Evolutionary conservation across 1,284 basidiomycete species (phyloP).

Genomic region (Malassezia pachydermatis): DNA sequence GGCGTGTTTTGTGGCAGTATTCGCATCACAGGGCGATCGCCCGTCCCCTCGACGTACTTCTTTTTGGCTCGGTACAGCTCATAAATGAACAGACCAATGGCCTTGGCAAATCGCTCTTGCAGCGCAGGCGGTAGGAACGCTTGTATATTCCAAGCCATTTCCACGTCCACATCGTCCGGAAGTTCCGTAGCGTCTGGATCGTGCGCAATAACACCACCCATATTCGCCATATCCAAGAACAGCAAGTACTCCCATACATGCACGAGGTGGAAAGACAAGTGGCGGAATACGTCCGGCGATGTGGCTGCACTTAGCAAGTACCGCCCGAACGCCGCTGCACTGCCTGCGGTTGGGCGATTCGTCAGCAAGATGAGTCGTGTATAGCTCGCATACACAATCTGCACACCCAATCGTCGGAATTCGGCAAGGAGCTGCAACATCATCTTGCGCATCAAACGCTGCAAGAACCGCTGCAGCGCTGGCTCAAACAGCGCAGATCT

Average conservation of each 20-base stretch:
- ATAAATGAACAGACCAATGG: conserved; percentile 73
- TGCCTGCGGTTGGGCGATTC: conserved; percentile 80
- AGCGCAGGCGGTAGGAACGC: conserved; percentile 76
- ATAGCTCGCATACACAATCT: conserved; percentile 91
- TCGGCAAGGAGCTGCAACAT: conserved; percentile 94
- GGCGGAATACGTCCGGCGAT: conserved; percentile 88
- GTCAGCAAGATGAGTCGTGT: conserved; percentile 81
- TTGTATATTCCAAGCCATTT: conserved; percentile 92
- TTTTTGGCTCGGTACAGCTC: conserved; percentile 71
- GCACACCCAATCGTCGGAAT: conserved; percentile 86
- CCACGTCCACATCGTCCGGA: conserved; percentile 45
- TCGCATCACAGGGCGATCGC: conserved; percentile 58
- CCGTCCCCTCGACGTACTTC: conserved; percentile 50
- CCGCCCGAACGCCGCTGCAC: conserved; percentile 85
- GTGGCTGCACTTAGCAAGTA: conserved; percentile 86
- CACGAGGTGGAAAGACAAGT: conserved; percentile 74
- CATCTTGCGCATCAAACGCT: conserved; percentile 93
- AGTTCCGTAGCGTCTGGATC: conserved; percentile 54
- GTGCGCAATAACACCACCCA: conserved; percentile 67
- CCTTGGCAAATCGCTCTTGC: conserved; percentile 66
- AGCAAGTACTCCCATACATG: conserved; percentile 88
- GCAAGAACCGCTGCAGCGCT: conserved; percentile 81
- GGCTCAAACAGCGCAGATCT: conserved; percentile 83
- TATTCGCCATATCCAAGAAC: conserved; percentile 92
- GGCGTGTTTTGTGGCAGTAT: conserved; percentile 46